A percentile compares a stretch with the other conserved stretches of the same genome.
Conservation (phyloP, 2,329 filamentous ascomycete genomes). For the Cadophora sp. region DNA sequence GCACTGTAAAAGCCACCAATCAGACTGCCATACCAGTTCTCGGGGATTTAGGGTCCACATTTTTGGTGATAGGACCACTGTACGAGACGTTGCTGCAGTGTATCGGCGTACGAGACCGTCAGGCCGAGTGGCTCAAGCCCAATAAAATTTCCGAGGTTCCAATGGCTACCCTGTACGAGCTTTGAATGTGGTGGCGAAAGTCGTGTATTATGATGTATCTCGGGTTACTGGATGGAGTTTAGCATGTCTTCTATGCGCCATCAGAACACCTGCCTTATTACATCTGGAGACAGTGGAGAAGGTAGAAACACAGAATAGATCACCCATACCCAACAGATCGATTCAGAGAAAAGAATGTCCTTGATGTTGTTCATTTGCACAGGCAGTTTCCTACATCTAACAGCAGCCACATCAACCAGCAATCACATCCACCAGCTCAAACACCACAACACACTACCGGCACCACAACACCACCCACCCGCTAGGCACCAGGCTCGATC, state of each 20-base stretch:
- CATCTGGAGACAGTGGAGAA: no score
- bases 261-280: background rate
- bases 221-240: background rate
- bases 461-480: background rate
- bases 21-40: background rate
- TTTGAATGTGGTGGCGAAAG: background rate
- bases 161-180: background rate
- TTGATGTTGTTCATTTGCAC: background rate
- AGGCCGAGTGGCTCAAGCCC: background rate
- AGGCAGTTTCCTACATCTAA: background rate
- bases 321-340: background rate
- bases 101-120: background rate
- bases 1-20: constrained; percentile 10
- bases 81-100: background rate
- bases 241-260: background rate
- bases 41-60: background rate
- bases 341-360: background rate
- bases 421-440: background rate
- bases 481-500: constrained; percentile 1
- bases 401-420: background rate
- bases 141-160: background rate
- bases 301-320: no score
- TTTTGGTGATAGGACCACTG: background rate
- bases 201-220: background rate
- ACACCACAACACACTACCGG: background rate